Evolutionary conservation across 148 eudicot genomes (phyloP), one percentile per base, ranked within the genome.

Genomic region (Amaranthus cruentus): DNA sequence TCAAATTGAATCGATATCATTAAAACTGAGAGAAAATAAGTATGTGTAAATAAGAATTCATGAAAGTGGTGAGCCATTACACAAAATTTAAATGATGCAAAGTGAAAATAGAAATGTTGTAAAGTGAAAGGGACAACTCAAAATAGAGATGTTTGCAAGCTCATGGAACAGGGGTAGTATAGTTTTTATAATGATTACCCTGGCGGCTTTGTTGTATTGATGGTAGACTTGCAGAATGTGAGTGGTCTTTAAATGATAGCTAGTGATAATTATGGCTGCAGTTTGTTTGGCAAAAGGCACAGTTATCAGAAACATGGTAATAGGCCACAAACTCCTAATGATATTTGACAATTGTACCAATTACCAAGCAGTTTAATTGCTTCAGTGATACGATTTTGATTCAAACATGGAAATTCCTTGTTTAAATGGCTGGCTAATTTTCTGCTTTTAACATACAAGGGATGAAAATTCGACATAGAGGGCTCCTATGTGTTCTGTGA

Each of bases 221-320:
- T 9, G 66, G 15, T 60, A 49, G 8, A 28, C 38, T 48, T 62
- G 52, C 9, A 56, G 48, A 13, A 49, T 10, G 28, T 73, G 50
- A 73, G 43, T 47, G 68, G 66, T 18, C 13, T 47, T 62, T 62
- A 9, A 56, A 73, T 51, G 68, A 72, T 8, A 13, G 42, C 4
- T 18, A 46, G 28, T 50, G 28, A 57, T 47, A 52, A 47, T 50
- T 15, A 6, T 15, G 52, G 49, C 18, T 50, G 49, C 52, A 47
- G 28, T 67, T 7, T 67, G 4, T 10, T n/a, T 49, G 70, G 53
- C 1, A 7, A 4, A n/a, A 6, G 55, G 71, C 14, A 9, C 4
- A 52, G 47, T 15, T 7, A 12, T 51, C 9, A 28, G 47, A 38
- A 28, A 69, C 55, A 56, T 15, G 63, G 73, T 46, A 44, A 42